phyloP scores from a whole-genome alignment of 1,284 basidiomycete species.

The Leccinum glutinopallens region DNA sequence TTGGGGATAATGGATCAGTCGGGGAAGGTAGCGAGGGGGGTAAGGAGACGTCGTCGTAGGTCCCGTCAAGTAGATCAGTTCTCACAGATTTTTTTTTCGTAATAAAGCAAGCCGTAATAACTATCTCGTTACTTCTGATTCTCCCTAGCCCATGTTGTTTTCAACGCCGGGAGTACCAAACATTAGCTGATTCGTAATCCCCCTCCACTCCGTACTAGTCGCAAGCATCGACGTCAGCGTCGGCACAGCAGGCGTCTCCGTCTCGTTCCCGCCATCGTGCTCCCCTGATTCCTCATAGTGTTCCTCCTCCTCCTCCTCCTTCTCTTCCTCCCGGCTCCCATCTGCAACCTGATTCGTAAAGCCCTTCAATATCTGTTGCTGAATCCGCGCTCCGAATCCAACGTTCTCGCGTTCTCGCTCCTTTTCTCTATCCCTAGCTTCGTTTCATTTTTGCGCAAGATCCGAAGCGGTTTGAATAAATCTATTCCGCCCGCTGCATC shows the following conservation, averaged over 20 bases:
- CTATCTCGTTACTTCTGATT: conserved; percentile 60
- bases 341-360: conserved; percentile 54
- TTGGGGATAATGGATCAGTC: conserved; percentile 41
- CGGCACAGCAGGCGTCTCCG: conserved; percentile 41
- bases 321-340: conserved; percentile 29
- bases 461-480: conserved; percentile 69
- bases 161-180: conserved; percentile 64
- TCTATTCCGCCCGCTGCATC: conserved; percentile 68
- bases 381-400: conserved; percentile 57
- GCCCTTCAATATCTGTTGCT: conserved; percentile 67
- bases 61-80: conserved; percentile 45
- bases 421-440: conserved; percentile 37
- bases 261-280: conserved; percentile 47
- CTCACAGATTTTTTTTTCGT: neutral
- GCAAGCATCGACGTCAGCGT: conserved; percentile 44
- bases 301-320: conserved; percentile 32
- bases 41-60: conserved; percentile 62
- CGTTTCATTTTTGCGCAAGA: conserved; percentile 51
- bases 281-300: conserved; percentile 40
- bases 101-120: conserved; percentile 51
- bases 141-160: conserved; percentile 59
- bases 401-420: conserved; percentile 36
- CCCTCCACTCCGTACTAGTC: too few relatives aligned
- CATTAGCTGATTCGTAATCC: conserved; percentile 39
- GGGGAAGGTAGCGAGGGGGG: conserved; percentile 58